Percentiles rank a stretch among this genome's conserved stretches.
Conservation (phyloP, 2,329 filamentous ascomycete species). For the Colletotrichum coccodes region DNA sequence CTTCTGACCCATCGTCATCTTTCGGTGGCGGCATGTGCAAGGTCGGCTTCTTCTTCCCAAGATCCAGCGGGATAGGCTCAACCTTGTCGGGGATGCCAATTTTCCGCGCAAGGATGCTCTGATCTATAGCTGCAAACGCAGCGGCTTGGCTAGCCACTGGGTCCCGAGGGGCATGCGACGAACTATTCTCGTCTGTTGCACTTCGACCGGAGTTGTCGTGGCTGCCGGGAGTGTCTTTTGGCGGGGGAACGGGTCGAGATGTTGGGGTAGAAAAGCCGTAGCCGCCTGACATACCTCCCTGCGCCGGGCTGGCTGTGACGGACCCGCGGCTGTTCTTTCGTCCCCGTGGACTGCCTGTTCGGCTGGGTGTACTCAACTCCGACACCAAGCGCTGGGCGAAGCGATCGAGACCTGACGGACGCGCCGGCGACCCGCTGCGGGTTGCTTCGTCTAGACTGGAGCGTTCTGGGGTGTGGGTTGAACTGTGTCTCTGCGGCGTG, state of each 20-base stretch:
- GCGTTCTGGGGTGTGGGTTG: conserved; percentile 51
- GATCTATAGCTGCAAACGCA: conserved; percentile 72
- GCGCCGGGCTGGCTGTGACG: conserved; percentile 44
- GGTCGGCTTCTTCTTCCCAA: conserved; percentile 45
- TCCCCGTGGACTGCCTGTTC: conserved; percentile 60
- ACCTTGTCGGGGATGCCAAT: conserved; percentile 60
- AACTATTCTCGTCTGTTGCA: conserved; percentile 35
- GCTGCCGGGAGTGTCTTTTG: conserved; percentile 54
- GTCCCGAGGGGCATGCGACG: conserved; percentile 22
- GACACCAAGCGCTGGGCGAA: conserved; percentile 72
- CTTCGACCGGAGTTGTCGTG: conserved; percentile 48
- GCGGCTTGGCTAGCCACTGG: conserved; percentile 62
- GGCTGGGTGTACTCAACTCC: conserved; percentile 65
- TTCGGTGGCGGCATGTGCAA: conserved; percentile 31
- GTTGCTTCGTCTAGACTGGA: conserved; percentile 54
- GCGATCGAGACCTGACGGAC: conserved; percentile 66
- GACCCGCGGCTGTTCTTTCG: conserved; percentile 55
- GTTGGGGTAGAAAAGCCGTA: conserved; percentile 44
- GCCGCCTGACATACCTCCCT: conserved; percentile 39
- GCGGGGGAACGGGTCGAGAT: conserved; percentile 48
- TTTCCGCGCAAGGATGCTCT: conserved; percentile 66
- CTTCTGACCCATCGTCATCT: conserved; percentile 38
- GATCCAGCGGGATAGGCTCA: conserved; percentile 59
- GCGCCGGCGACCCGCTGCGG: conserved; percentile 61
- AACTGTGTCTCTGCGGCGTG: conserved; percentile 36